Evolutionary conservation across 345 rosid genomes (phyloP).

Genomic region (Arabidopsis thaliana): DNA sequence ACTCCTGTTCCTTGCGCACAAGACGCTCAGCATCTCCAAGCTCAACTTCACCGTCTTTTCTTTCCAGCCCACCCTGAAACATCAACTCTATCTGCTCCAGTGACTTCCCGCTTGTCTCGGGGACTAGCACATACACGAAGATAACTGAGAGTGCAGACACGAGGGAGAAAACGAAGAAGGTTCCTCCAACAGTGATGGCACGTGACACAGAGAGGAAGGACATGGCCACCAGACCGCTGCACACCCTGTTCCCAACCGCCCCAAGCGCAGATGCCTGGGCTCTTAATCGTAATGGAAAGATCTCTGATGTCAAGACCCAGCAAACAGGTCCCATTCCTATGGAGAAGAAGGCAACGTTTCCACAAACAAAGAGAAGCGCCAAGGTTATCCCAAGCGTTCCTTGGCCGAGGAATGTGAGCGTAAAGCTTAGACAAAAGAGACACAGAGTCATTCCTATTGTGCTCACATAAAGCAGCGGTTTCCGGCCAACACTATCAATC

Average conservation of each 20-base stretch:
- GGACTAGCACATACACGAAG: slow-evolving; percentile 66
- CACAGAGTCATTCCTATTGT: slow-evolving; percentile 84
- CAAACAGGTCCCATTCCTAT: slow-evolving; percentile 83
- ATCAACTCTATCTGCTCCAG: slow-evolving; percentile 75
- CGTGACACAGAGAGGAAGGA: slow-evolving; percentile 71
- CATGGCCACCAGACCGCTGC: slow-evolving; percentile 82
- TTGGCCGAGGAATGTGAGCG: slow-evolving; percentile 60
- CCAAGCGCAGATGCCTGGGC: slow-evolving; percentile 88
- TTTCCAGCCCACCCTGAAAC: slow-evolving; percentile 52
- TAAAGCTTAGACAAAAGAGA: slow-evolving; percentile 60
- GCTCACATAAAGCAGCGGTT: slow-evolving; percentile 80
- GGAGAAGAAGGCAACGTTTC: slow-evolving; percentile 82
- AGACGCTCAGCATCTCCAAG: slow-evolving; percentile 78
- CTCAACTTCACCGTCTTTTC: slow-evolving; percentile 60
- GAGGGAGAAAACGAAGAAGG: slow-evolving; percentile 62
- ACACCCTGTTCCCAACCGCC: slow-evolving; percentile 74
- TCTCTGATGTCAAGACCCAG: slow-evolving; percentile 86
- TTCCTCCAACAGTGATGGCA: slow-evolving; percentile 68
- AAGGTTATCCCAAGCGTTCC: slow-evolving; percentile 54
- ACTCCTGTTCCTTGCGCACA: slow-evolving; percentile 52
- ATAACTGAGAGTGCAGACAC: slow-evolving; percentile 67
- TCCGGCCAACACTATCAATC: slow-evolving; percentile 71
- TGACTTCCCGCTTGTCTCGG: slow-evolving; percentile 83
- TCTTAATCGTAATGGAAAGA: slow-evolving; percentile 73
- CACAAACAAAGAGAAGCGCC: slow-evolving; percentile 65